Evolutionary conservation across 495 filamentous ascomycete species (phyloP).

Genomic region (Lindgomyces ingoldianus): DNA sequence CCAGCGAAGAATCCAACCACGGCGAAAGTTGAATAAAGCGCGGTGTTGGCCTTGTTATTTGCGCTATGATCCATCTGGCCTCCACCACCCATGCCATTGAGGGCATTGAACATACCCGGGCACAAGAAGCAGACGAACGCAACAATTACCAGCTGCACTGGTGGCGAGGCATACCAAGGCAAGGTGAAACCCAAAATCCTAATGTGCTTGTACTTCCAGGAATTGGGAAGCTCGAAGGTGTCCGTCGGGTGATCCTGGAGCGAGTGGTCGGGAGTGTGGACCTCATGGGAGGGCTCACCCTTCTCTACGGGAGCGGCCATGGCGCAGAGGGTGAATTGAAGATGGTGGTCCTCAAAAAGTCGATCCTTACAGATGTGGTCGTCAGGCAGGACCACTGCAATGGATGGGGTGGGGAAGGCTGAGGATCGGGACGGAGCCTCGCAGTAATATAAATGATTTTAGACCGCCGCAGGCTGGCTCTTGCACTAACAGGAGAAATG

Average conservation of each 20-base stretch:
- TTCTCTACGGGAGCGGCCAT: background rate
- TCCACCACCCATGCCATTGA: constrained; percentile 56
- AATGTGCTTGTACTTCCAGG: constrained; percentile 72
- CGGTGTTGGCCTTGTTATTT: constrained; percentile 50
- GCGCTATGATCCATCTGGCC: constrained; percentile 50
- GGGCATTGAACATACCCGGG: constrained; percentile 63
- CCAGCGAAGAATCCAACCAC: constrained; percentile 58
- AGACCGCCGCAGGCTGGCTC: background rate
- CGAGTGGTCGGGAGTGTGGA: constrained; percentile 16
- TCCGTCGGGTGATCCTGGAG: constrained; percentile 44
- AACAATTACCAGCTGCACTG: constrained; percentile 71
- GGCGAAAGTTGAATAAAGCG: constrained; percentile 51
- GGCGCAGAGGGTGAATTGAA: background rate
- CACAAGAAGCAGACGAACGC: constrained; percentile 88
- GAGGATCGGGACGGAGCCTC: background rate
- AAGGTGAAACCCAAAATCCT: constrained; percentile 57
- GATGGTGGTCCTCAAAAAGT: background rate
- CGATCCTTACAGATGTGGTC: background rate
- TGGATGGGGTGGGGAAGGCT: background rate
- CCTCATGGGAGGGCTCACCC: constrained; percentile 15
- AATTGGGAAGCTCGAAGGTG: constrained; percentile 26
- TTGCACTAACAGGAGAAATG: background rate
- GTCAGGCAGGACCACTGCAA: background rate
- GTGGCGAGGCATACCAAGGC: constrained; percentile 75
- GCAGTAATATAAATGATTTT: background rate